Evolutionary conservation across 1,284 basidiomycete genomes (phyloP).

Genomic region (Pseudozyma hubeiensis): DNA sequence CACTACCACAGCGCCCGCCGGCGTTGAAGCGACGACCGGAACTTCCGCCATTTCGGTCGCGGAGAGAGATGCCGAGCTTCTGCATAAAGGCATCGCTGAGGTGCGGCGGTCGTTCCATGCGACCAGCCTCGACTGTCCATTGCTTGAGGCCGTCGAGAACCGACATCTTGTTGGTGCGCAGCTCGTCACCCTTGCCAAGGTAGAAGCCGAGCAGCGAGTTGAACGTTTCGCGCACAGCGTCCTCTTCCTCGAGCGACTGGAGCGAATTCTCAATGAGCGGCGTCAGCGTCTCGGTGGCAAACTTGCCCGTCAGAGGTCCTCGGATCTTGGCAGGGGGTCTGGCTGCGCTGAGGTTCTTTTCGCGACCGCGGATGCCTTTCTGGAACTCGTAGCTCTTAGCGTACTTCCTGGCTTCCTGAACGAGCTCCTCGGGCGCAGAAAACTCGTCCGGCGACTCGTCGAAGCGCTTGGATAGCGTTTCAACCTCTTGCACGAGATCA

Average conservation of each 20-base stretch:
- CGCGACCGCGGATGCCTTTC: conserved; percentile 7
- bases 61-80: conserved; percentile 42
- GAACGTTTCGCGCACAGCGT: conserved; percentile 30
- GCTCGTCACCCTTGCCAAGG: conserved; percentile 32
- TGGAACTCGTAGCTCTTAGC: conserved; percentile 11
- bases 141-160: conserved; percentile 50
- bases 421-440: conserved; percentile 17
- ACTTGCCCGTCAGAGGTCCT: conserved; percentile 42
- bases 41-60: conserved; percentile 9
- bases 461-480: conserved; percentile 72
- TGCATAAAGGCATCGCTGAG: conserved; percentile 40
- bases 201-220: conserved; percentile 59
- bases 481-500: conserved; percentile 73
- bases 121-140: conserved; percentile 41
- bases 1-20: conserved; percentile 6
- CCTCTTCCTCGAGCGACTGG: conserved; percentile 15
- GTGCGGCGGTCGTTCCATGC: conserved; percentile 38
- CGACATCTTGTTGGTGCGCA: conserved; percentile 40
- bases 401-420: conserved; percentile 11
- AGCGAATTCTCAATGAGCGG: conserved; percentile 24
- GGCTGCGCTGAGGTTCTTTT: neutral
- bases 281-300: conserved; percentile 14
- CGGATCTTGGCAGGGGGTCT: conserved; percentile 21
- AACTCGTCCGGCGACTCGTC: conserved; percentile 72
- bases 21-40: conserved; percentile 4